Evolutionary conservation across 495 filamentous ascomycete genomes (phyloP), one percentile per base, ranked within the genome.

Genomic region (Xylaria grammica): DNA sequence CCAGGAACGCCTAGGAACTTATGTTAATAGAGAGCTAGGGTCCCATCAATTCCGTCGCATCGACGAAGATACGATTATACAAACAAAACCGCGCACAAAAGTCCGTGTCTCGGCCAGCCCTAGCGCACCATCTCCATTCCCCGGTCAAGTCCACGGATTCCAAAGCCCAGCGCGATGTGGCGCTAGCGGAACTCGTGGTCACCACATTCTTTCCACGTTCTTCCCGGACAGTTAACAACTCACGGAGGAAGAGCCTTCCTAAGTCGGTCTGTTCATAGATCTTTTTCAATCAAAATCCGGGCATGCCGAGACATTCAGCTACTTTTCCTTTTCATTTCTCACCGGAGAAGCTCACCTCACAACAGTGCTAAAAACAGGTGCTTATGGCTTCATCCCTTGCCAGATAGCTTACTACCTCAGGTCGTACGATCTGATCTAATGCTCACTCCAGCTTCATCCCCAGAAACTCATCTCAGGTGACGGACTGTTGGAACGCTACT

Each of bases 241-340:
- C 30, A 24, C 19, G 38, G 34, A 19, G 19, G 17, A 17, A 38
- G 19, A 44, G 29, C 38, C 26, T 15, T 36, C 5, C 34, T 11
- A 11, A 20, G 54, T 58, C 17, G 15, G 40, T 10, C 24, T 45
- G 17, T 22, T 57, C 29, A 32, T n/a, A 8, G 26, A 30, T n/a
- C 34, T 40, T 24, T 5, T 11, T 13, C 19, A 15, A 13, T 11
- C 29, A 36, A 20, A 48, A 48, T 20, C 24, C 29, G 8, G 42
- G 56, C n/a, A 34, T 38, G 40, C 55, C 55, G 26, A 30, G 40
- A 45, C 26, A 30, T 34, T 22, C 26, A 20, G 55, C 22, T 58
- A 58, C 22, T 32, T n/a, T 11, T 27, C 17, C 19, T 24, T 46
- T 26, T 8, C 27, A 3, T 15, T 45, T 58, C 26, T 3, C 20